Evolutionary conservation across 768 basidiomycete species (phyloP).

Genomic region (Tephrocybe sp.): DNA sequence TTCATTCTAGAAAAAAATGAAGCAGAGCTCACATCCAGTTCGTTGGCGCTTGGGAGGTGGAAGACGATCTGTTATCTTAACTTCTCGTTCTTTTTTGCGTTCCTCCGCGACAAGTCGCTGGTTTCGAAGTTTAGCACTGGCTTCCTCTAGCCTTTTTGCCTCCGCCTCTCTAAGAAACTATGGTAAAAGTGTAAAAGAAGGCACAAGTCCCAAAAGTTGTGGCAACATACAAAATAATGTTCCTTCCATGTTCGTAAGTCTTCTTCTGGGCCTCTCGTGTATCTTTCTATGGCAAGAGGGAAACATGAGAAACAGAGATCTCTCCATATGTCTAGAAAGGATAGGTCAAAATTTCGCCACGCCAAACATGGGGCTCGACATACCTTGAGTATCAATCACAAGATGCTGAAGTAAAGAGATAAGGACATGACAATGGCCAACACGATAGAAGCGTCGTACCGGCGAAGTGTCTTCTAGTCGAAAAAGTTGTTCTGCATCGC

Average conservation of each 20-base stretch:
- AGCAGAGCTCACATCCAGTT: constrained; percentile 46
- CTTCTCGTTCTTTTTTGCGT: constrained; percentile 73
- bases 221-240: constrained; percentile 58
- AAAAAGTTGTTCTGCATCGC: constrained; percentile 67
- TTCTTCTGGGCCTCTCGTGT: constrained; percentile 35
- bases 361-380: constrained; percentile 14
- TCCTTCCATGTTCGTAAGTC: constrained; percentile 68
- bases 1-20: constrained; percentile 4
- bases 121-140: constrained; percentile 58
- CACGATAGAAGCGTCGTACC: constrained; percentile 40
- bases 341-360: too few relatives aligned
- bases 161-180: constrained; percentile 62
- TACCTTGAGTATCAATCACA: constrained; percentile 55
- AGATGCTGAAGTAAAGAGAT: constrained; percentile 42
- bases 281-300: constrained; percentile 51
- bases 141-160: constrained; percentile 62
- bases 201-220: constrained; percentile 5
- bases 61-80: constrained; percentile 71
- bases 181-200: constrained; percentile 9
- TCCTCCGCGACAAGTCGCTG: constrained; percentile 71
- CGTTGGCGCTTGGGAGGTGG: constrained; percentile 67
- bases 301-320: constrained; percentile 61
- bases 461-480: constrained; percentile 70
- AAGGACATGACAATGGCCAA: neutral
- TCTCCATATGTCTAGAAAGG: constrained; percentile 61